Conservation (phyloP, 768 basidiomycete species). For the Daedaleopsis nitida region DNA sequence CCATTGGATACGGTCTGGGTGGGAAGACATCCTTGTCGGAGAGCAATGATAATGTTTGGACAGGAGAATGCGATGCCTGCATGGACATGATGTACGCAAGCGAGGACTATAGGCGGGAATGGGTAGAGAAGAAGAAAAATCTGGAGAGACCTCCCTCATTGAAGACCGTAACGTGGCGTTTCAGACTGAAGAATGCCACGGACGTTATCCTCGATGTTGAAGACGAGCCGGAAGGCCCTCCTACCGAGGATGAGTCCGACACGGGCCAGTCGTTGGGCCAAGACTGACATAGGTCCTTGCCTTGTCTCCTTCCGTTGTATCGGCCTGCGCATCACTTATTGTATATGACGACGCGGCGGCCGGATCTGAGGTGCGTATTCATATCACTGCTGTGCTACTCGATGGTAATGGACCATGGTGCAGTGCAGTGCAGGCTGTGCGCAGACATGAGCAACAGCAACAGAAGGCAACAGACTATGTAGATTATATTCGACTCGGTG, state of each 20-base stretch:
- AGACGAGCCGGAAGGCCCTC: background rate
- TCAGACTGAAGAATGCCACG: slow-evolving; percentile 6
- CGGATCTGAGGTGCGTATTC: too few relatives aligned
- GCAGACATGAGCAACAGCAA: too few relatives aligned
- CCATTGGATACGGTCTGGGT: slow-evolving; percentile 10
- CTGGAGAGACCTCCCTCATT: slow-evolving; percentile 12
- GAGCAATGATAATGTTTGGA: slow-evolving; percentile 11
- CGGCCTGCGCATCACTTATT: too few relatives aligned
- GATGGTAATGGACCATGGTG: too few relatives aligned
- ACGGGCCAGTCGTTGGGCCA: background rate
- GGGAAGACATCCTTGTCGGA: slow-evolving; percentile 1
- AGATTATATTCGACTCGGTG: too few relatives aligned
- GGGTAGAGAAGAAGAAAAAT: slow-evolving; percentile 14
- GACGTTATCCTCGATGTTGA: slow-evolving; percentile 6
- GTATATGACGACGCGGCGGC: too few relatives aligned
- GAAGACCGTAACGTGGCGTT: slow-evolving; percentile 15
- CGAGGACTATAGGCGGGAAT: slow-evolving; percentile 5
- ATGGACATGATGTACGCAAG: slow-evolving; percentile 16
- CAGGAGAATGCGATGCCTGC: slow-evolving; percentile 21
- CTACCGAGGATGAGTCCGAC: background rate
- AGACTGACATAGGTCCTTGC: too few relatives aligned
- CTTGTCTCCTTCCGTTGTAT: too few relatives aligned
- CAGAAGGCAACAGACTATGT: too few relatives aligned
- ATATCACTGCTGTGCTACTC: too few relatives aligned
- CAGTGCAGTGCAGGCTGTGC: too few relatives aligned